These are phyloP conservation scores for Fusarium agapanthi DNA, from an alignment of 2,329 filamentous ascomycete species.

Conservation along the genomic window DNA sequence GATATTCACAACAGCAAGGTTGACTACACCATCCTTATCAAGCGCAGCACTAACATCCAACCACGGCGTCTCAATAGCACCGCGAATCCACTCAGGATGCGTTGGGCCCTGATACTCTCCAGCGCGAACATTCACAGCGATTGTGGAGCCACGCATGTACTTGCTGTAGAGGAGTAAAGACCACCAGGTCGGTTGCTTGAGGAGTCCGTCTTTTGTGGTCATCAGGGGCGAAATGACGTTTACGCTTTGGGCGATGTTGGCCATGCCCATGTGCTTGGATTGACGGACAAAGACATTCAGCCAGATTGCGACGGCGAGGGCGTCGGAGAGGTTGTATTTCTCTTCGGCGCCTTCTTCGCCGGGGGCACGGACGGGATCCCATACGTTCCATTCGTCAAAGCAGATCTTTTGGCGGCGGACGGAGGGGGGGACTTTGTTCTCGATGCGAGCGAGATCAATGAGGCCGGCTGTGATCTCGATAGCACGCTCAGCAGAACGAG, in stretches of 20 bases:
- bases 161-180: constrained; percentile 66
- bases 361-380: constrained; percentile 76
- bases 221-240: constrained; percentile 83
- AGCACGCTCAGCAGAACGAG: constrained; percentile 74
- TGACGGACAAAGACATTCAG: constrained; percentile 81
- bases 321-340: constrained; percentile 77
- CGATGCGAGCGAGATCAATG: constrained; percentile 78
- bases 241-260: constrained; percentile 79
- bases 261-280: constrained; percentile 76
- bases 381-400: constrained; percentile 89
- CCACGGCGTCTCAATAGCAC: constrained; percentile 73
- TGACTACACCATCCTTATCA: constrained; percentile 66
- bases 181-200: constrained; percentile 81
- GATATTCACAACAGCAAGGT: constrained; percentile 78
- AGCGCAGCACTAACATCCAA: constrained; percentile 72
- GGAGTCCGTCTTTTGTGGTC: constrained; percentile 70
- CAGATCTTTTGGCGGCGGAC: constrained; percentile 76
- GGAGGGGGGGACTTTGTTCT: constrained; percentile 67
- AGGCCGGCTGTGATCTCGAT: constrained; percentile 74
- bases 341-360: constrained; percentile 79
- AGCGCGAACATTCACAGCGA: constrained; percentile 71
- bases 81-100: constrained; percentile 70
- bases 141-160: constrained; percentile 75
- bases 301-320: constrained; percentile 78
- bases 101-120: constrained; percentile 74